phyloP scores from a whole-genome alignment of 2,329 filamentous ascomycete species.

The Fusarium compactum region DNA sequence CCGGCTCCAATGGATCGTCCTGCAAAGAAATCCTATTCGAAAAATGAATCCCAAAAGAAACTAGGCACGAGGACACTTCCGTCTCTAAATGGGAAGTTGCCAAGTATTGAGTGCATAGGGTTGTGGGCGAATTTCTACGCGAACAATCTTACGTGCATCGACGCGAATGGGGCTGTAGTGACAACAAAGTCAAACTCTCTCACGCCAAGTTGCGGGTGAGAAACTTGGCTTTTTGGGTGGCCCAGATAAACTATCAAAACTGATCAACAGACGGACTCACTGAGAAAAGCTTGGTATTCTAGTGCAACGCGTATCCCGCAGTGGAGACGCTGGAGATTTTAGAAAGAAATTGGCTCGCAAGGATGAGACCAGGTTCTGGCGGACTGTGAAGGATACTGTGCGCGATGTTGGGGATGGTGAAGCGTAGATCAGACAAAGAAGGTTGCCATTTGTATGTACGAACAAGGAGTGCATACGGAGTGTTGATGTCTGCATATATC shows the following conservation, averaged over 20 bases:
- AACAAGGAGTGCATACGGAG: slow-evolving; percentile 5
- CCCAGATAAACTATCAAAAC: slow-evolving; percentile 15
- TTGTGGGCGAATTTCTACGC: neutral
- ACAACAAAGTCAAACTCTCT: slow-evolving; percentile 1
- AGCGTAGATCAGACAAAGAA: slow-evolving; percentile 28
- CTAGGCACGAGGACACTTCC: neutral
- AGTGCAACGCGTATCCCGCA: slow-evolving; percentile 36
- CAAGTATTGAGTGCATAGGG: slow-evolving; percentile 11
- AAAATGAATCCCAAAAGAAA: slow-evolving; percentile 1
- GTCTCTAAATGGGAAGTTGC: neutral
- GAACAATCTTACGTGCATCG: slow-evolving; percentile 33
- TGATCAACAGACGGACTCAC: slow-evolving; percentile 36
- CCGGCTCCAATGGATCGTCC: neutral
- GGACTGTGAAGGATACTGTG: slow-evolving; percentile 40
- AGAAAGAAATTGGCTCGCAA: slow-evolving; percentile 31
- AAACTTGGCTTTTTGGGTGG: slow-evolving; percentile 13
- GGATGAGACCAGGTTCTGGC: slow-evolving; percentile 8
- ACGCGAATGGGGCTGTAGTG: slow-evolving; percentile 15
- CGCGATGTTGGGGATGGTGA: neutral
- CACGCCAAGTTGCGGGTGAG: slow-evolving; percentile 4
- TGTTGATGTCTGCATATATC: neutral
- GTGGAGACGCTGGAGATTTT: slow-evolving; percentile 41
- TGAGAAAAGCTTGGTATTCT: slow-evolving; percentile 44
- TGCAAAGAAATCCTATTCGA: slow-evolving; percentile 13
- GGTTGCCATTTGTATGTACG: slow-evolving; percentile 10